phyloP scores from a whole-genome alignment of 345 rosid species.

The Cardamine occulta region DNA sequence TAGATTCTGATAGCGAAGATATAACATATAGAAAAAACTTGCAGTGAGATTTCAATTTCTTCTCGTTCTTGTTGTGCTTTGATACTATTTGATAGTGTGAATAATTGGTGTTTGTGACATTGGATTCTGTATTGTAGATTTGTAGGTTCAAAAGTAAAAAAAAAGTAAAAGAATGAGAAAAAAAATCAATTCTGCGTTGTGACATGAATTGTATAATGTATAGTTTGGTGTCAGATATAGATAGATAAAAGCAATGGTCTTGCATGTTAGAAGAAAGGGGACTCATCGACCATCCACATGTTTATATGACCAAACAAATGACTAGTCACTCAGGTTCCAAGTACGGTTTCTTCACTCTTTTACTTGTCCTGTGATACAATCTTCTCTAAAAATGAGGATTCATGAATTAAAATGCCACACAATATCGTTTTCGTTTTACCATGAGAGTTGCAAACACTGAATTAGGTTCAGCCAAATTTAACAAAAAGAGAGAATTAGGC shows the following conservation, averaged over 20 bases:
- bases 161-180: neutral
- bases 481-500: neutral
- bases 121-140: constrained; percentile 31
- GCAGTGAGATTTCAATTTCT: constrained; percentile 7
- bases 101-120: constrained; percentile 33
- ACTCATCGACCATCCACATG: constrained; percentile 31
- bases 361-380: constrained; percentile 8
- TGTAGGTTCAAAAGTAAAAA: constrained; percentile 9
- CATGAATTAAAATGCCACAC: neutral
- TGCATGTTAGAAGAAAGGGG: constrained; percentile 36
- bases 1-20: constrained; percentile 27
- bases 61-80: constrained; percentile 5
- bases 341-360: constrained; percentile 3
- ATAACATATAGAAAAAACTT: constrained; percentile 11
- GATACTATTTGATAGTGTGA: constrained; percentile 10
- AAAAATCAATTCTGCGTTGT: neutral
- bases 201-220: constrained; percentile 26
- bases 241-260: constrained; percentile 7
- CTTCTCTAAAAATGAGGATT: constrained; percentile 19
- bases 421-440: constrained; percentile 27
- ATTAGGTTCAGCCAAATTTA: constrained; percentile 11
- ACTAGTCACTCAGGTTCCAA: constrained; percentile 26
- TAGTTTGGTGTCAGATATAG: constrained; percentile 7
- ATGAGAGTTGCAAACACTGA: constrained; percentile 7
- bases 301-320: constrained; percentile 39